Percentiles rank a stretch among this genome's conserved stretches.
phyloP scores from a whole-genome alignment of 2,329 filamentous ascomycete genomes.

The Thermoascus crustaceus region DNA sequence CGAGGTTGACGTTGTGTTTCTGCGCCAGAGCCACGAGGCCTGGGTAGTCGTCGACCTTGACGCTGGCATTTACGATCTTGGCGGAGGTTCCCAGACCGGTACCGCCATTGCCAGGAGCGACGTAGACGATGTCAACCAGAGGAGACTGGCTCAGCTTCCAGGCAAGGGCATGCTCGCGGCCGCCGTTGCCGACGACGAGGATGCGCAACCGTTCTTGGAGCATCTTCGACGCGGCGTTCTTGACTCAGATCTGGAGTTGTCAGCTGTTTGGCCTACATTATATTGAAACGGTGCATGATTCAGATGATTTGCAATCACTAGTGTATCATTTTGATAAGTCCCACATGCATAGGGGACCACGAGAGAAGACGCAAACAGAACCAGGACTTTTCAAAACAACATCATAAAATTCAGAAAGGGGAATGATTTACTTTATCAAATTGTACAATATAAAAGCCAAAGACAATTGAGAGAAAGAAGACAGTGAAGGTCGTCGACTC shows the following conservation, averaged over 20 bases:
- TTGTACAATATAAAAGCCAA: too few species aligned
- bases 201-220: constrained; percentile 52
- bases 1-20: constrained; percentile 66
- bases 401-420: too few species aligned
- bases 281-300: too few species aligned
- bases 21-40: constrained; percentile 67
- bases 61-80: constrained; percentile 65
- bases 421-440: too few species aligned
- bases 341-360: too few species aligned
- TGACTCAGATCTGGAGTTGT: constrained; percentile 13
- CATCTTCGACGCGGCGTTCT: constrained; percentile 22
- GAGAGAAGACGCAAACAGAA: too few species aligned
- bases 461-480: too few species aligned
- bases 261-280: constrained; percentile 7
- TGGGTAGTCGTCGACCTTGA: constrained; percentile 69
- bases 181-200: constrained; percentile 86
- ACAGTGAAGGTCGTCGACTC: too few species aligned
- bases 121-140: constrained; percentile 63
- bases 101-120: constrained; percentile 75
- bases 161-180: constrained; percentile 85
- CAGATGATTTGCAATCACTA: too few species aligned
- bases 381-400: too few species aligned
- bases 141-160: constrained; percentile 87
- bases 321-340: too few species aligned
- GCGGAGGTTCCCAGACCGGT: constrained; percentile 49